Percentiles rank a stretch among this genome's conserved stretches.
Evolutionary conservation across 805 yeast genomes (phyloP).

Genomic region (Candida maris): DNA sequence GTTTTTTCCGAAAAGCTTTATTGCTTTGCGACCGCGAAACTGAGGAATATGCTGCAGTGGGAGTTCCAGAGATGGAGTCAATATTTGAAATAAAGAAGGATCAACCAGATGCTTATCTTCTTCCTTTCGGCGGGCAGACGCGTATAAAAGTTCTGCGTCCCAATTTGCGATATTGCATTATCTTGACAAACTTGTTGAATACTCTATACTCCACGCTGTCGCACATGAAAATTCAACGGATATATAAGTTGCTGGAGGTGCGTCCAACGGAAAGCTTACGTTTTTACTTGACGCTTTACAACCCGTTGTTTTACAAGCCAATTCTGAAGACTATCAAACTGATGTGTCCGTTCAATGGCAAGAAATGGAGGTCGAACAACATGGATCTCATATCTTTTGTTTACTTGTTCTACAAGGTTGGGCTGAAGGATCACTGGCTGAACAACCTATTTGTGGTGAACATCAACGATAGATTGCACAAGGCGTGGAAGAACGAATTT

Average conservation of each 20-base stretch:
- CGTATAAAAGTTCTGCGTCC: slow-evolving; percentile 21
- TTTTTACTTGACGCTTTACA: slow-evolving; percentile 56
- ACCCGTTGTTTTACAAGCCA: slow-evolving; percentile 60
- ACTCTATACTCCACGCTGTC: slow-evolving; percentile 53
- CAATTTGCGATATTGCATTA: slow-evolving; percentile 42
- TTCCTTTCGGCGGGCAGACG: slow-evolving; percentile 29
- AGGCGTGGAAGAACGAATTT: slow-evolving; percentile 80
- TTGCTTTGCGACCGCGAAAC: slow-evolving; percentile 10
- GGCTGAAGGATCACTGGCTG: slow-evolving; percentile 82
- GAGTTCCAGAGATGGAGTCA: slow-evolving; percentile 11
- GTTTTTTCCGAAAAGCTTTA: slow-evolving; percentile 22
- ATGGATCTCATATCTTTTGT: slow-evolving; percentile 92
- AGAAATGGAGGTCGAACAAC: slow-evolving; percentile 89
- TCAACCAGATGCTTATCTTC: slow-evolving; percentile 19
- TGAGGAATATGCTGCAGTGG: slow-evolving; percentile 11
- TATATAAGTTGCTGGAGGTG: slow-evolving; percentile 56
- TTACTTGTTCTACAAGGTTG: slow-evolving; percentile 68
- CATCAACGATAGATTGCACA: slow-evolving; percentile 66
- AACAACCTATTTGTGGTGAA: slow-evolving; percentile 78
- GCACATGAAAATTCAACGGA: slow-evolving; percentile 69
- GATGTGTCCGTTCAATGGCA: slow-evolving; percentile 84
- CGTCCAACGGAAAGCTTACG: slow-evolving; percentile 63
- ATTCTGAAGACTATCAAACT: slow-evolving; percentile 72
- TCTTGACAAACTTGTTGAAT: slow-evolving; percentile 49
- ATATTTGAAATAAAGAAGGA: slow-evolving; percentile 17